Evolutionary conservation across 2,329 filamentous ascomycete species (phyloP).

Genomic region (Colletotrichum endophyticum): DNA sequence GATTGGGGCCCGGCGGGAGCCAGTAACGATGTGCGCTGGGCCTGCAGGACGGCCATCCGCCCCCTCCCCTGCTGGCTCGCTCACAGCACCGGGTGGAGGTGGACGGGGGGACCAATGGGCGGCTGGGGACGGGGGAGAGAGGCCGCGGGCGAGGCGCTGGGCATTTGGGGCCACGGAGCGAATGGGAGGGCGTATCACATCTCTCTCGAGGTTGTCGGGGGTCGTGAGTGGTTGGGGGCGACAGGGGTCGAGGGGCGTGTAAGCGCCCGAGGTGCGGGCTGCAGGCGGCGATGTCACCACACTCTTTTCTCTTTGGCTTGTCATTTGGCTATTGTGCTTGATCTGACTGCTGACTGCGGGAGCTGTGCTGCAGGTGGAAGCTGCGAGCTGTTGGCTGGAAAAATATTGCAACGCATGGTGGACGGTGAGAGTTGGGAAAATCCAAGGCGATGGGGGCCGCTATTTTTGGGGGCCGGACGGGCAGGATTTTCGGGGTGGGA

Average conservation of each 20-base stretch:
- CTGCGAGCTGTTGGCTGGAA: neutral
- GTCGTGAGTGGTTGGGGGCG: neutral
- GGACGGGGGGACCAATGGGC: neutral
- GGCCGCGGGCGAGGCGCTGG: constrained; percentile 19
- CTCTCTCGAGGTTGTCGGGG: neutral
- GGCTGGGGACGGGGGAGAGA: constrained; percentile 7
- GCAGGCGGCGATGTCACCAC: neutral
- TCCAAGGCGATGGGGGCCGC: neutral
- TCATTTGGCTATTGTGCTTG: neutral
- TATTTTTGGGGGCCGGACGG: neutral
- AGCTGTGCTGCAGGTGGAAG: neutral
- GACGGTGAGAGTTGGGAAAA: neutral
- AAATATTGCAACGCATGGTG: neutral
- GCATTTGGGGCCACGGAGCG: neutral
- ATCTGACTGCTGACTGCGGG: neutral
- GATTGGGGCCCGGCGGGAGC: neutral
- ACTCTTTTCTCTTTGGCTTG: neutral
- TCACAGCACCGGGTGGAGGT: neutral
- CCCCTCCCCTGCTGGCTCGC: neutral
- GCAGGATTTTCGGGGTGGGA: neutral
- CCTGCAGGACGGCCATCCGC: neutral
- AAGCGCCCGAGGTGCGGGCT: constrained; percentile 17
- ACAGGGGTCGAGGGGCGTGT: constrained; percentile 17
- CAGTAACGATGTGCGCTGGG: neutral
- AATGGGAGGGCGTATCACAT: constrained; percentile 8